Base-by-base conservation (phyloP, 495 filamentous ascomycete genomes). In the Xylaria grammica region DNA sequence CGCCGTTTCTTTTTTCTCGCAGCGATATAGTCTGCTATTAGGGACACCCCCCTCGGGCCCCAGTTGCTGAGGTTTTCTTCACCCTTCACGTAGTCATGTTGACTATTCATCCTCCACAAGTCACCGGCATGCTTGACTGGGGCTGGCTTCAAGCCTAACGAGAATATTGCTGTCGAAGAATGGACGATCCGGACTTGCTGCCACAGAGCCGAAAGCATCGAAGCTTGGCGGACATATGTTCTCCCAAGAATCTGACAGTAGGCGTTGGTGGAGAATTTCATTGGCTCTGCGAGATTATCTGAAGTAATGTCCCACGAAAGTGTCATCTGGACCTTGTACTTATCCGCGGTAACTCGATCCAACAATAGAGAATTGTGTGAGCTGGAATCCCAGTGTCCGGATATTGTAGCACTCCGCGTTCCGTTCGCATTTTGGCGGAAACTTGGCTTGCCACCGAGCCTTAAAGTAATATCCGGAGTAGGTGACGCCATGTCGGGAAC, bases 381-480 rank as follows among this genome's bases (percentile, higher is more conserved):
- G 70, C 91, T 94, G 0, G 96, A 98, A 74, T 98, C 96, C 95
- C 95, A 99, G 72, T 98, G 95, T 9, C 90, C 93, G 10, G 89
- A 77, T 22, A 98, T 80, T 1, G 89, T 93, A 54, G 96, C 85
- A 72, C 90, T 90, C n/a, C 89, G 91, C 1, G 94, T 97, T 32
- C 95, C 95, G 72, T 98, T 94, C 5, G 91, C 85, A 76, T 97
- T 94, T 44, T 88, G 85, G 62, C 88, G 89, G 60, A 96, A 84
- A 52, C 84, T 82, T 3, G 95, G 93, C 48, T 90, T 87, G 51
- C 88, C 84, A 13, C 91, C 78, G 34, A 95, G 83, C 71, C 90
- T 91, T 27, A 99, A 79, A 0, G 87, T 77, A 17, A 98, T 86
- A 62, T 97, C 91, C 6, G 87, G 85, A 4, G 84, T 85, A 15